Evolutionary conservation across 768 basidiomycete genomes (phyloP), one percentile per base, ranked within the genome.

Genomic region (Mycena indigotica): DNA sequence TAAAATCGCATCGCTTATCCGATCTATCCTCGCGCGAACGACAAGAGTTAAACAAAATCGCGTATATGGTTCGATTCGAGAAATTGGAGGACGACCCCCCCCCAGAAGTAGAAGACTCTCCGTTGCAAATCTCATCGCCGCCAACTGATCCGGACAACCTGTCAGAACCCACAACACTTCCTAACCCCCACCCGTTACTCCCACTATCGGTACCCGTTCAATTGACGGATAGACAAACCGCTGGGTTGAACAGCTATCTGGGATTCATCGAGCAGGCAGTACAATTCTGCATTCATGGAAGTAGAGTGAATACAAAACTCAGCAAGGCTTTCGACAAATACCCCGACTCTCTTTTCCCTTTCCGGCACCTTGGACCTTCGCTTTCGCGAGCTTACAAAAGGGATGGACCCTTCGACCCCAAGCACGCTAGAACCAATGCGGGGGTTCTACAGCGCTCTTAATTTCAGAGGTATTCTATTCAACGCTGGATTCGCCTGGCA

Each of bases 391-490:
- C 35, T 5, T 6, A 12, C 1, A 12, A 16, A 3, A 3, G 26
- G 1, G 23, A 41, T 23, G 52, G 57, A 0, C 45, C 57, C 5
- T 58, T 46, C n/a, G 30, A 32, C 15, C 21, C 45, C 16, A 21
- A 23, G 3, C 26, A 25, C 1, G 39, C 26, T 1, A 8, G 16
- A 4, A 53, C 57, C 1, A 26, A 48, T 24, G 24, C 50, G 8
- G 56, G n/a, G 56, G 2, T 32, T 58, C 21, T 40, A 53, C 12
- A 58, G 48, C 16, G 57, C 46, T 1, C 15, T 54, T 0, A 48
- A 48, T 15, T 54, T 50, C 38, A 52, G 57, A 4, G 57, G 26
- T 2, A 25, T 58, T 17, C 51, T 50, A 1, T 58, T 58, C 25
- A 28, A 28, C 19, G 40, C 57, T 3, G 28, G 16, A 0, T 53